phyloP scores from a whole-genome alignment of 768 basidiomycete genomes.

The Galerina marginata region DNA sequence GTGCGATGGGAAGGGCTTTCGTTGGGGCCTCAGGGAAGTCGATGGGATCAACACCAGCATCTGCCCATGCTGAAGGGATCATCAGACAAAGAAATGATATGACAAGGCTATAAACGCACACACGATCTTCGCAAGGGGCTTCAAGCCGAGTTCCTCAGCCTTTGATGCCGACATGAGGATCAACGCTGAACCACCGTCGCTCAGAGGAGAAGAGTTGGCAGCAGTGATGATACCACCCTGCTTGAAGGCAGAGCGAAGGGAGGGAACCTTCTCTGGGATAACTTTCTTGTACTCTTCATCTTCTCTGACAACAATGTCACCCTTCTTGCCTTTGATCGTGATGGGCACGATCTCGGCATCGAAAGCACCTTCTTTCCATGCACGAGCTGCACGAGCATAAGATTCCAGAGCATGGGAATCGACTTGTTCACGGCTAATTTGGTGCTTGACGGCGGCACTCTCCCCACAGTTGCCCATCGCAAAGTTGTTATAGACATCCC shows the following conservation, averaged over 20 bases:
- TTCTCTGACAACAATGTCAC: constrained; percentile 86
- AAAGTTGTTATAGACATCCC: constrained; percentile 97
- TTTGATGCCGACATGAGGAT: constrained; percentile 94
- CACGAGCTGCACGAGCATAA: constrained; percentile 89
- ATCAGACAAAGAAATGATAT: constrained; percentile 11
- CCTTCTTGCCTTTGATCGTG: constrained; percentile 92
- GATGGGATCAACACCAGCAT: constrained; percentile 95
- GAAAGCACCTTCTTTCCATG: constrained; percentile 89
- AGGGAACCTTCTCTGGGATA: constrained; percentile 91
- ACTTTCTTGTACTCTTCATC: constrained; percentile 99
- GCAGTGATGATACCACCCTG: constrained; percentile 91
- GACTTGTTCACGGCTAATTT: constrained; percentile 85
- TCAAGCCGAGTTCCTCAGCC: constrained; percentile 88
- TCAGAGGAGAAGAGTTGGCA: constrained; percentile 93
- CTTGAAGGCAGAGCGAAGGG: constrained; percentile 89
- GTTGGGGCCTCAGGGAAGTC: constrained; percentile 98
- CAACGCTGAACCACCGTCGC: constrained; percentile 95
- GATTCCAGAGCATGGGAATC: constrained; percentile 94
- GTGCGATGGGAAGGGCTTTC: constrained; percentile 85
- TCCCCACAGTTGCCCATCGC: constrained; percentile 99
- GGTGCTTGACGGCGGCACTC: constrained; percentile 77
- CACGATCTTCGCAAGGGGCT: constrained; percentile 91
- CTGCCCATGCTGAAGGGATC: constrained; percentile 79
- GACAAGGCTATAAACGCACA: constrained; percentile 60
- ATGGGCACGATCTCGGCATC: constrained; percentile 89